A percentile compares a stretch with the other conserved stretches of the same genome.
Conservation (phyloP, 305 asterid species). For the Fraxinus sp. region DNA sequence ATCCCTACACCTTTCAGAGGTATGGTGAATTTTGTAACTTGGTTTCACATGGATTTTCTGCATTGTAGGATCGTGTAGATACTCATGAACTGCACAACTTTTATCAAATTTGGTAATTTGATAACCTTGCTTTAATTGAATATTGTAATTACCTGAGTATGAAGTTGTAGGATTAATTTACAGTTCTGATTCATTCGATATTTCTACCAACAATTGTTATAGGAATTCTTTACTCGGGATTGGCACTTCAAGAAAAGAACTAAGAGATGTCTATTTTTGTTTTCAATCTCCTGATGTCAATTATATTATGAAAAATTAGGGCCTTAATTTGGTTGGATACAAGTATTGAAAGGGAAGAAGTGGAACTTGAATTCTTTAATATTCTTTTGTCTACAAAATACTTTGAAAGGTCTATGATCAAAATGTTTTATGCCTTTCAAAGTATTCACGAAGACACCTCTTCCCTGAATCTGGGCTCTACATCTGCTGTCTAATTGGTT, state of each 20-base stretch:
- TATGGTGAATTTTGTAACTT: conserved; percentile 15
- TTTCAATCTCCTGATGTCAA: neutral
- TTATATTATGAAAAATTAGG: neutral
- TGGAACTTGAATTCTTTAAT: neutral
- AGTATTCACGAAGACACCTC: neutral
- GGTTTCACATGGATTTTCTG: neutral
- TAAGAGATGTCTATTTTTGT: neutral
- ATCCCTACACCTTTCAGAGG: conserved; percentile 45
- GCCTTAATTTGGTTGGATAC: neutral
- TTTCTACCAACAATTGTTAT: neutral
- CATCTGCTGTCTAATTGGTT: neutral
- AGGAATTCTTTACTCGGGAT: neutral
- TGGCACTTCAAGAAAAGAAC: neutral
- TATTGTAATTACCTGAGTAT: neutral
- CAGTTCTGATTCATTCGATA: neutral
- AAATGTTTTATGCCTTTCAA: neutral
- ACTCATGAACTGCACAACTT: neutral
- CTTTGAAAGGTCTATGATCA: neutral
- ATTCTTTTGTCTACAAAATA: neutral
- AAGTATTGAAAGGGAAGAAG: neutral
- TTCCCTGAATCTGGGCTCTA: neutral
- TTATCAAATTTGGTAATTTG: neutral
- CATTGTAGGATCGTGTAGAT: neutral
- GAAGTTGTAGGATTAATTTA: neutral
- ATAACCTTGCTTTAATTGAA: neutral